Conservation (phyloP, 768 basidiomycete species). For the Lentinus tigrinus region DNA sequence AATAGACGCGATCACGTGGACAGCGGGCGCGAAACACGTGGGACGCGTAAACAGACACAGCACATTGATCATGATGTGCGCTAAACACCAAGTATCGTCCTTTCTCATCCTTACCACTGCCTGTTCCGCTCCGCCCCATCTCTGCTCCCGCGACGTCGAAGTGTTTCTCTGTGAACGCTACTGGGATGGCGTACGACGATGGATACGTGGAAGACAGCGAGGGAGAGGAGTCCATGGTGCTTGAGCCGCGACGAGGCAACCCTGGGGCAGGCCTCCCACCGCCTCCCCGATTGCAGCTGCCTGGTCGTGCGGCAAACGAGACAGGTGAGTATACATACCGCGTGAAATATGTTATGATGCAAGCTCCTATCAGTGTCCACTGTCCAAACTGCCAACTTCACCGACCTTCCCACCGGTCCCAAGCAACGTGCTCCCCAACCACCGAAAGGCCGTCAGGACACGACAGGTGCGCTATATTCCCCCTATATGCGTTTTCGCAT, state of each 20-base stretch:
- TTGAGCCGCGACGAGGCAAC: neutral
- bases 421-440: neutral
- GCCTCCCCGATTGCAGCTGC: neutral
- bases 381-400: conserved; percentile 11
- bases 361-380: neutral
- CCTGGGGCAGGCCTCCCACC: neutral
- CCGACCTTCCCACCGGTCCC: neutral
- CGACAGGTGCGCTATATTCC: neutral
- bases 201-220: conserved; percentile 21
- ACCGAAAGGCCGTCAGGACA: neutral
- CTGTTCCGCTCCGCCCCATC: neutral
- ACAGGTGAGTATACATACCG: neutral
- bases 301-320: neutral
- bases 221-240: conserved; percentile 14
- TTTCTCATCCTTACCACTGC: conserved; percentile 5
- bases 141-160: neutral
- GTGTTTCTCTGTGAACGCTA: neutral
- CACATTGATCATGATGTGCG: conserved; percentile 9
- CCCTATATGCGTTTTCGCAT: neutral
- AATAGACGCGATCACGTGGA: conserved; percentile 18
- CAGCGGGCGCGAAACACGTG: conserved; percentile 9
- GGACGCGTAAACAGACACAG: conserved; percentile 7
- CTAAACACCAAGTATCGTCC: neutral
- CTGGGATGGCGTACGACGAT: neutral
- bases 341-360: neutral